phyloP scores from a whole-genome alignment of 2,329 filamentous ascomycete genomes.

The Aspergillus ochraceus region DNA sequence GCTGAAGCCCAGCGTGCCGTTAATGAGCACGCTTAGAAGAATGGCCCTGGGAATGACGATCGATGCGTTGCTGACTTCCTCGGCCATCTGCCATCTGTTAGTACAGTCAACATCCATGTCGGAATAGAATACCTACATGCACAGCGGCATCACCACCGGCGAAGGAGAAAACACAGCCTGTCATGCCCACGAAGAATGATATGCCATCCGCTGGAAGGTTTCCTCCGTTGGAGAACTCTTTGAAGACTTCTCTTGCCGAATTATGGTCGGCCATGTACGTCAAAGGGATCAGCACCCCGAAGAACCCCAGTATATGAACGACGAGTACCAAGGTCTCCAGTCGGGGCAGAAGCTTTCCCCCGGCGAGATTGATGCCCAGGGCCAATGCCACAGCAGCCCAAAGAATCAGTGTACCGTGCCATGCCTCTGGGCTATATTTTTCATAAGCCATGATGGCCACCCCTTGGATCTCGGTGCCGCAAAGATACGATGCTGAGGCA shows the following conservation, averaged over 20 bases:
- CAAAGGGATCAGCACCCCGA: slow-evolving; percentile 52
- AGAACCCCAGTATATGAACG: slow-evolving; percentile 53
- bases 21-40: slow-evolving; percentile 37
- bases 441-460: slow-evolving; percentile 38
- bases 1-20: slow-evolving; percentile 37
- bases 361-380: slow-evolving; percentile 45
- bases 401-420: slow-evolving; percentile 52
- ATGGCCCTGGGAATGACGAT: slow-evolving; percentile 38
- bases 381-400: slow-evolving; percentile 44
- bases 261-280: slow-evolving; percentile 44
- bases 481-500: slow-evolving; percentile 36
- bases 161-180: slow-evolving; percentile 38
- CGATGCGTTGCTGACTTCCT: slow-evolving; percentile 42
- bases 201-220: slow-evolving; percentile 44
- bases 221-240: slow-evolving; percentile 50
- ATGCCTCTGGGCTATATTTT: slow-evolving; percentile 41
- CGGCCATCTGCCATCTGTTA: slow-evolving; percentile 29
- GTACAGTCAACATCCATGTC: neutral
- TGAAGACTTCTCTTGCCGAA: slow-evolving; percentile 46
- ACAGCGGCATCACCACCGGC: slow-evolving; percentile 38
- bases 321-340: slow-evolving; percentile 52
- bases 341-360: slow-evolving; percentile 45
- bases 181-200: slow-evolving; percentile 40
- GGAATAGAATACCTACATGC: slow-evolving; percentile 29
- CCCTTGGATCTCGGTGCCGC: slow-evolving; percentile 37